phyloP scores from a whole-genome alignment of 441 rosid species.

The Raphanus hybrid region DNA sequence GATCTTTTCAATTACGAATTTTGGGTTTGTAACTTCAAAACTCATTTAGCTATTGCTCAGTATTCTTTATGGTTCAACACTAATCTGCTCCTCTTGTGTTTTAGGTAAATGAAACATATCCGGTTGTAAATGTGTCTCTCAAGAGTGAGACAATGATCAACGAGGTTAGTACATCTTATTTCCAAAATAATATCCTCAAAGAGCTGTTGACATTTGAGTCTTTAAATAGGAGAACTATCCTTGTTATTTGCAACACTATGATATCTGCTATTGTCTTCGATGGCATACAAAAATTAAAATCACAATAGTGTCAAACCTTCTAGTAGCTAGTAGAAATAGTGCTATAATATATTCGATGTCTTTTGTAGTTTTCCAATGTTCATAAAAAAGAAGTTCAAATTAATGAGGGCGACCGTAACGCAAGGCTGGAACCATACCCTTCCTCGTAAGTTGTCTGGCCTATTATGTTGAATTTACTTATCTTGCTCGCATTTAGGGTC shows the following conservation, averaged over 20 bases:
- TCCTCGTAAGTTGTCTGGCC: slow-evolving; percentile 47
- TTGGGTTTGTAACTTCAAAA: slow-evolving; percentile 94
- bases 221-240: background rate
- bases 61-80: slow-evolving; percentile 23
- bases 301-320: slow-evolving; percentile 10
- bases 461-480: slow-evolving; percentile 28
- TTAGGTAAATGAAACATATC: slow-evolving; percentile 87
- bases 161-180: slow-evolving; percentile 56
- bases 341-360: background rate
- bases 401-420: slow-evolving; percentile 83
- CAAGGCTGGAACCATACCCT: slow-evolving; percentile 85
- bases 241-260: background rate
- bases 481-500: slow-evolving; percentile 21
- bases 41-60: slow-evolving; percentile 38
- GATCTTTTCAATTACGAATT: slow-evolving; percentile 95
- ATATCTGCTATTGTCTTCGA: slow-evolving; percentile 7
- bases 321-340: slow-evolving; percentile 24
- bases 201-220: slow-evolving; percentile 13
- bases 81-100: slow-evolving; percentile 38
- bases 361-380: slow-evolving; percentile 6
- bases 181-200: slow-evolving; percentile 4
- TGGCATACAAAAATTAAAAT: slow-evolving; percentile 6
- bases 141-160: too few species aligned
- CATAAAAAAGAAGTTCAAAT: slow-evolving; percentile 47
- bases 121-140: slow-evolving; percentile 82